These are phyloP conservation scores for Lablab purpureus DNA, from an alignment of 306 rosid genomes.

Conservation along the genomic window DNA sequence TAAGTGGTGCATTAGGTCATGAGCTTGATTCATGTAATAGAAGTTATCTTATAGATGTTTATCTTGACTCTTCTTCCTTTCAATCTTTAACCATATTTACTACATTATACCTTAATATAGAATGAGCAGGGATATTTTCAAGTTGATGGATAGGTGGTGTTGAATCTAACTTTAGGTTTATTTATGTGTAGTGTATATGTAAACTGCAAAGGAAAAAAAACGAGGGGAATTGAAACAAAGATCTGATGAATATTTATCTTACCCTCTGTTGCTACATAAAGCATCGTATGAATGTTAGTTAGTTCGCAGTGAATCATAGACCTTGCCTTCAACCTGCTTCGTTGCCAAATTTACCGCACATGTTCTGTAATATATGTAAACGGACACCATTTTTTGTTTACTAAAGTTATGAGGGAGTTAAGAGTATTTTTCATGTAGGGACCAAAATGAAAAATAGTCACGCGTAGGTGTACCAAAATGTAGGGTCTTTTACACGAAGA, in stretches of 20 bases:
- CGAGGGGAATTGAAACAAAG: constrained; percentile 3
- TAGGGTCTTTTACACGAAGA: too few relatives aligned
- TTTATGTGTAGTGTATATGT: background rate
- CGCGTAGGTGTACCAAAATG: background rate
- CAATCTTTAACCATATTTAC: constrained; percentile 37
- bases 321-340: background rate
- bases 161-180: constrained; percentile 22
- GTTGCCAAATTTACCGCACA: constrained; percentile 3
- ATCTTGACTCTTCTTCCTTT: constrained; percentile 24
- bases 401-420: background rate
- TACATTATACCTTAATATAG: constrained; percentile 31
- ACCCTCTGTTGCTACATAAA: background rate
- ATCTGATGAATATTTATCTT: constrained; percentile 1
- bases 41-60: constrained; percentile 15
- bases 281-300: constrained; percentile 11
- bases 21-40: constrained; percentile 40
- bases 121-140: constrained; percentile 44
- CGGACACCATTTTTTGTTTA: background rate
- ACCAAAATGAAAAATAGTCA: background rate
- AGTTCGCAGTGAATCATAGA: background rate
- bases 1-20: constrained; percentile 59
- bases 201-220: background rate
- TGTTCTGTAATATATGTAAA: background rate
- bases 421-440: background rate
- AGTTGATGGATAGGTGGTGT: constrained; percentile 7